A percentile compares a stretch with the other conserved stretches of the same genome.
phyloP scores from a whole-genome alignment of 306 rosid species.

The Vigna angularis region DNA sequence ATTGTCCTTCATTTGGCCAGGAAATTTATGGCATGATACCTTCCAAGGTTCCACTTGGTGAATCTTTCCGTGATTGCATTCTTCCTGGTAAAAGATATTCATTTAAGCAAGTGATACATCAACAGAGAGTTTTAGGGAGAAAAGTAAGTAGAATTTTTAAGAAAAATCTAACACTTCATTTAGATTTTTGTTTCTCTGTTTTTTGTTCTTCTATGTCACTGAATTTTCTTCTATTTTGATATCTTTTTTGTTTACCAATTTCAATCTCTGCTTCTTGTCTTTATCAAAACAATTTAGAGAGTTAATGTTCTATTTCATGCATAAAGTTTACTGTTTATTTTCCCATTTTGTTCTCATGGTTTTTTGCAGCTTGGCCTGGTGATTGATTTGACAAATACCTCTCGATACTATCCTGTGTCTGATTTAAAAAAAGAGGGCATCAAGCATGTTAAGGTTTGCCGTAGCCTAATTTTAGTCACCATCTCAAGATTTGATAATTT shows the following conservation, averaged over 20 bases:
- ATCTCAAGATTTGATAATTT: constrained; percentile 18
- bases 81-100: constrained; percentile 98
- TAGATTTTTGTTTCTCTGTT: constrained; percentile 29
- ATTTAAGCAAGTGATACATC: constrained; percentile 97
- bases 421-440: constrained; percentile 97
- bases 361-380: constrained; percentile 94
- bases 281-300: constrained; percentile 24
- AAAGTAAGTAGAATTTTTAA: constrained; percentile 62
- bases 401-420: constrained; percentile 80
- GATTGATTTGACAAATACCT: constrained; percentile 94
- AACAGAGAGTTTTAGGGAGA: constrained; percentile 89
- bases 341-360: constrained; percentile 39
- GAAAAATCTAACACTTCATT: constrained; percentile 13
- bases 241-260: constrained; percentile 33
- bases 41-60: constrained; percentile 98
- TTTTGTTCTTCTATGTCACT: constrained; percentile 14
- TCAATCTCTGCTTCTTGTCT: constrained; percentile 6
- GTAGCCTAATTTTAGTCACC: constrained; percentile 30
- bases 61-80: constrained; percentile 76
- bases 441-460: constrained; percentile 88
- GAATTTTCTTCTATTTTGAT: constrained; percentile 20
- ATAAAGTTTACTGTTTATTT: constrained; percentile 20
- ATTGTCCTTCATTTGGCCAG: constrained; percentile 85
- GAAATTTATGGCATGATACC: constrained; percentile 87
- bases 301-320: constrained; percentile 9